Conservation (phyloP, 192 early-diverging fungal species). For the Cetraspora pellucida region DNA sequence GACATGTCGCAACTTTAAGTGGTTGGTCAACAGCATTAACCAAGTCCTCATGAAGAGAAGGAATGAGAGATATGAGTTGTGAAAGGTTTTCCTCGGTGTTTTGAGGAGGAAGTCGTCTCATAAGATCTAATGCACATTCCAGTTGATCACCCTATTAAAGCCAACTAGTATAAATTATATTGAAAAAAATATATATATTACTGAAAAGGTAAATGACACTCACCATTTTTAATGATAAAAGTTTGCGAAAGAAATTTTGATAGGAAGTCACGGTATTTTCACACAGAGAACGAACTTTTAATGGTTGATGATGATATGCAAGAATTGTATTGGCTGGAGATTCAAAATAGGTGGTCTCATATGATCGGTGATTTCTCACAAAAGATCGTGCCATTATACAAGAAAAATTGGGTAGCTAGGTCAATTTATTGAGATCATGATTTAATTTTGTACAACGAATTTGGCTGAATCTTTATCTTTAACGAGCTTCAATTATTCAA, state of each 20-base stretch:
- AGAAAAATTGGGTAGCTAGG: neutral
- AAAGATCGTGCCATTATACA: slow-evolving; percentile 3
- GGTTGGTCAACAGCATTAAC: slow-evolving; percentile 93
- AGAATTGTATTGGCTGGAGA: slow-evolving; percentile 28
- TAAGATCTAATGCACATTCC: slow-evolving; percentile 95
- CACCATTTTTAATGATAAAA: slow-evolving; percentile 31
- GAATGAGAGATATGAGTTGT: slow-evolving; percentile 79
- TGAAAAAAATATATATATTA: neutral
- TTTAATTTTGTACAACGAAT: too few species aligned
- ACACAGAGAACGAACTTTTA: neutral
- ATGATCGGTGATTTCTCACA: slow-evolving; percentile 15
- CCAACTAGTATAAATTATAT: neutral
- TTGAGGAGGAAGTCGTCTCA: slow-evolving; percentile 94
- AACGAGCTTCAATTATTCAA: neutral
- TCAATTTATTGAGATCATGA: neutral
- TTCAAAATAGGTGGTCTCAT: slow-evolving; percentile 12
- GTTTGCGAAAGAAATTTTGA: slow-evolving; percentile 19
- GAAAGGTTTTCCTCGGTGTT: slow-evolving; percentile 85
- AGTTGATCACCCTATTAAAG: slow-evolving; percentile 49
- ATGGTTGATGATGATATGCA: slow-evolving; percentile 3
- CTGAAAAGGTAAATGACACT: neutral
- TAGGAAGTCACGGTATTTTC: neutral
- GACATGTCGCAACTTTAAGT: slow-evolving; percentile 74
- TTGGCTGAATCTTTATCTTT: too few species aligned
- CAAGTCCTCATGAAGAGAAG: slow-evolving; percentile 88